Conservation (phyloP, 2,329 filamentous ascomycete species). For the Shiraia bambusicola region DNA sequence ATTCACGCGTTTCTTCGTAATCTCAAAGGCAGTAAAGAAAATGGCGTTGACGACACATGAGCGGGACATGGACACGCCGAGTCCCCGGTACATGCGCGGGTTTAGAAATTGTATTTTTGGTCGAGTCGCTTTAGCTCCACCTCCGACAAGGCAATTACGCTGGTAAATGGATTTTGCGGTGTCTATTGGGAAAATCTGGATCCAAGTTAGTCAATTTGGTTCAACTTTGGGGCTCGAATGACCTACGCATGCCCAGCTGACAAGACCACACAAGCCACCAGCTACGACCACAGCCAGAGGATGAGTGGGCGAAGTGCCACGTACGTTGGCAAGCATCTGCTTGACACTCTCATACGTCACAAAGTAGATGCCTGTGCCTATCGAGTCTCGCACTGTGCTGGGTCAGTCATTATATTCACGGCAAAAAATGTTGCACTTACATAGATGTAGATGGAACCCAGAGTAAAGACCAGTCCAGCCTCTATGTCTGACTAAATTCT, state of each 20-base stretch:
- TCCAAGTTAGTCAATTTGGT: conserved; percentile 6
- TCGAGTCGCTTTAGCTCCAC: conserved; percentile 55
- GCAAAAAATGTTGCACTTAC: conserved; percentile 52
- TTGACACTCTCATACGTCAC: conserved; percentile 87
- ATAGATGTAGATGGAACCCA: conserved; percentile 74
- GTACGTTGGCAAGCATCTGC: conserved; percentile 74
- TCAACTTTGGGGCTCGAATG: not conserved
- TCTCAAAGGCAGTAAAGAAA: conserved; percentile 87
- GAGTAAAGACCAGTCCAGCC: conserved; percentile 76
- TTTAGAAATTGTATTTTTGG: conserved; percentile 79
- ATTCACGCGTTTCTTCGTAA: conserved; percentile 66
- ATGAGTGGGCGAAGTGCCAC: conserved; percentile 72
- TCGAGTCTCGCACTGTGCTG: conserved; percentile 71
- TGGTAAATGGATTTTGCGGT: conserved; percentile 86
- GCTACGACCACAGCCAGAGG: conserved; percentile 77
- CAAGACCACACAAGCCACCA: conserved; percentile 77
- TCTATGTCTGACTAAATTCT: conserved; percentile 73
- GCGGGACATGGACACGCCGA: conserved; percentile 79
- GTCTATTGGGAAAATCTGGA: conserved; percentile 64
- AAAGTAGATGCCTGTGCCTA: conserved; percentile 84
- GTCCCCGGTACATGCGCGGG: conserved; percentile 73
- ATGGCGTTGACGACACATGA: conserved; percentile 84
- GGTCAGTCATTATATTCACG: conserved; percentile 13
- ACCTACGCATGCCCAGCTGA: conserved; percentile 78
- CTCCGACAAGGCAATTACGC: conserved; percentile 72